Evolutionary conservation across 306 rosid species (phyloP).

Genomic region (Vicia sativa): DNA sequence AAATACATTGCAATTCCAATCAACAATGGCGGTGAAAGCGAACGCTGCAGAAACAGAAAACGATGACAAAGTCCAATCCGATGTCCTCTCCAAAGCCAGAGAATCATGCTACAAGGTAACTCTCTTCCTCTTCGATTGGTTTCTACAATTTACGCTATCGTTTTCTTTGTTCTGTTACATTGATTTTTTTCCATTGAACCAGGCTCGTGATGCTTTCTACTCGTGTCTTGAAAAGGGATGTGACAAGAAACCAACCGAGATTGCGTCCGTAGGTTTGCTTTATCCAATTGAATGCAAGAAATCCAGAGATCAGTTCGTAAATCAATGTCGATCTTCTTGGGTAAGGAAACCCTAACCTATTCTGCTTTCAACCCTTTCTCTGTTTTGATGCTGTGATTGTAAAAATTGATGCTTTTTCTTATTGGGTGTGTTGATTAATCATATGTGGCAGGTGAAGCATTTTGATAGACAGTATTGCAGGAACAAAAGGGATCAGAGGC

Average conservation of each 20-base stretch:
- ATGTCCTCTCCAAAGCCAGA: slow-evolving; percentile 74
- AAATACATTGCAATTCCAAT: too few species aligned
- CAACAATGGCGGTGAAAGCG: slow-evolving; percentile 60
- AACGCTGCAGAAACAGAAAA: slow-evolving; percentile 42
- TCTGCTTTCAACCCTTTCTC: background rate
- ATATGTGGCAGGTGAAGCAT: slow-evolving; percentile 75
- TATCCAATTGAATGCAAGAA: slow-evolving; percentile 77
- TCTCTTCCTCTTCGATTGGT: slow-evolving; percentile 1
- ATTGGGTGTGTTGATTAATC: slow-evolving; percentile 23
- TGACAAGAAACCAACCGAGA: slow-evolving; percentile 79
- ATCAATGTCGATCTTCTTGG: slow-evolving; percentile 88
- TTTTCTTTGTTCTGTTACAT: background rate
- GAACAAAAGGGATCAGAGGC: slow-evolving; percentile 78
- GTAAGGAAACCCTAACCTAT: slow-evolving; percentile 41
- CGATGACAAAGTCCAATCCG: slow-evolving; percentile 59
- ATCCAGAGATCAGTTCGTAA: slow-evolving; percentile 60
- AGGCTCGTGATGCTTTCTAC: slow-evolving; percentile 94
- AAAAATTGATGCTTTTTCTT: slow-evolving; percentile 12
- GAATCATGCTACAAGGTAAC: slow-evolving; percentile 77
- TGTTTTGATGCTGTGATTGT: background rate
- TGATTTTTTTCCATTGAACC: background rate
- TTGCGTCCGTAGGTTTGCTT: slow-evolving; percentile 85
- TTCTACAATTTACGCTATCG: background rate
- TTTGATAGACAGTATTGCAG: slow-evolving; percentile 82
- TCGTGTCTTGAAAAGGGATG: slow-evolving; percentile 74